These are phyloP conservation scores for Musa itinerans DNA, from an alignment of 176 grass and related monocot species.

Conservation along the genomic window DNA sequence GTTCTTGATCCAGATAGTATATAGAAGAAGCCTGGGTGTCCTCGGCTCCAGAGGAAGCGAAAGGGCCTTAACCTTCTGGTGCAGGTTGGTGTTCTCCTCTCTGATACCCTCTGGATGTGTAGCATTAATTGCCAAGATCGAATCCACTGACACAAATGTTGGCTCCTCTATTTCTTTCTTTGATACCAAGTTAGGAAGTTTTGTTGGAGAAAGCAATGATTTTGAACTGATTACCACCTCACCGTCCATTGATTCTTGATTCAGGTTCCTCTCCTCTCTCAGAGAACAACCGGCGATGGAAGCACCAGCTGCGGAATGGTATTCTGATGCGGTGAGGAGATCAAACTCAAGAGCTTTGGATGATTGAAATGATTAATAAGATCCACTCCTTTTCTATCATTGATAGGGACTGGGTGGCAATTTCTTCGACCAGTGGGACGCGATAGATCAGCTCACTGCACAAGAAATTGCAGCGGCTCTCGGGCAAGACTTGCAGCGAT, in stretches of 20 bases:
- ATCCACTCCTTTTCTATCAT: background rate
- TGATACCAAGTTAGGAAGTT: too few species aligned
- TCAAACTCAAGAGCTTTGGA: background rate
- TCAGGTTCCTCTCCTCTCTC: background rate
- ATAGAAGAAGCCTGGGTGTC: background rate
- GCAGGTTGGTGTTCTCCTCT: background rate
- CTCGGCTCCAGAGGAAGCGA: background rate
- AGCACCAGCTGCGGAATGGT: conserved; percentile 3
- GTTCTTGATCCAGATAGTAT: background rate
- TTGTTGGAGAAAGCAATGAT: too few species aligned
- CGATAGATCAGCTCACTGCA: conserved; percentile 66
- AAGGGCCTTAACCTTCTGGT: conserved; percentile 8
- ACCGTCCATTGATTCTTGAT: background rate
- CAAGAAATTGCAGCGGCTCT: conserved; percentile 66
- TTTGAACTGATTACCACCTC: too few species aligned
- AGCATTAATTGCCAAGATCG: background rate
- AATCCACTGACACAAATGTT: too few species aligned
- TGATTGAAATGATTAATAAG: background rate
- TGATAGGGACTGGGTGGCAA: conserved; percentile 62
- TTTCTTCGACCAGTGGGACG: conserved; percentile 89
- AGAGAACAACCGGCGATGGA: background rate
- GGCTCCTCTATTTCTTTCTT: too few species aligned
- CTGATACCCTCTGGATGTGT: background rate
- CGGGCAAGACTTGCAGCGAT: conserved; percentile 40
- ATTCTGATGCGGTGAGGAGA: conserved; percentile 3